Evolutionary conservation across 768 basidiomycete species (phyloP), one percentile per base, ranked within the genome.

Genomic region (Wakefieldia striispora): DNA sequence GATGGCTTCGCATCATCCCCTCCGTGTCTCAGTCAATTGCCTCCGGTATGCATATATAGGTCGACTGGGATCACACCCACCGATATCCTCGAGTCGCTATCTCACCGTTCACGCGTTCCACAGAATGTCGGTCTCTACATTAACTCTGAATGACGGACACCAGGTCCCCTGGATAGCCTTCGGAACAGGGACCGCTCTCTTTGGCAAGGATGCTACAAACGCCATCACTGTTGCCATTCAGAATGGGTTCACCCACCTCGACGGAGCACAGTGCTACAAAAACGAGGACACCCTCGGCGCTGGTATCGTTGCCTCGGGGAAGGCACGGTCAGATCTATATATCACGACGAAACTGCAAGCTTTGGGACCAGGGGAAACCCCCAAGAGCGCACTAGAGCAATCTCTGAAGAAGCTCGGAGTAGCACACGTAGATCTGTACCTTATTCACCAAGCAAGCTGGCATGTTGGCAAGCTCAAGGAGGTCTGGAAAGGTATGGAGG

Each of bases 401-500:
- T 84, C 83, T 9, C 64, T 89, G 42, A 62, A 72, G 58, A 78
- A 77, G 59, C 70, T 88, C 6, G 66, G 74, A 9, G 65, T 82
- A 44, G 71, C 79, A 47, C 75, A 75, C 38, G 80, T 87, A 12
- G 84, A 88, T 59, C 63, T 86, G 47, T 87, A 80, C 66, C 68
- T 88, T 49, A 72, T 90, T 43, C 87, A 89, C 57, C 60, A 56
- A 38, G 71, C 81, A 4, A 57, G 50, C 5, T 49, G 63, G 3
- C 68, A 73, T 39, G 65, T 57, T 34, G 78, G 75, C 17, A 75
- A 66, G 47, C 65, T 85, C 45, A 70, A 70, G 48, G 73, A 79
- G 23, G 61, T 78, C 44, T 88, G 86, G 86, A 73, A 72, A 40
- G 78, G 69, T 6, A 77, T 88, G 77, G 84, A 86, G 58, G 77